These are phyloP conservation scores for Rutstroemia sp. DNA, from an alignment of 2,329 filamentous ascomycete genomes.

Conservation along the genomic window DNA sequence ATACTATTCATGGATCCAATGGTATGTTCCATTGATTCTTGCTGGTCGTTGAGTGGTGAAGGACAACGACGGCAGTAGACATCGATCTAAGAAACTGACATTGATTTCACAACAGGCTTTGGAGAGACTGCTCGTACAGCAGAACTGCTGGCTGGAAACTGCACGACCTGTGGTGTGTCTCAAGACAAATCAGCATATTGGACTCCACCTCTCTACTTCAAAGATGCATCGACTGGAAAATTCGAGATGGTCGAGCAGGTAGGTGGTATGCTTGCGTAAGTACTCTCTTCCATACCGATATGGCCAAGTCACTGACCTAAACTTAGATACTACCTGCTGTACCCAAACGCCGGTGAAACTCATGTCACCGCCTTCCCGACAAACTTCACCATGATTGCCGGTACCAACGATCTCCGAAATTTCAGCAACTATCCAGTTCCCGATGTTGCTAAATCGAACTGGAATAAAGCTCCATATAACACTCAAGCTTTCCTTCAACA, in stretches of 20 bases:
- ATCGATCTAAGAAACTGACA: neutral
- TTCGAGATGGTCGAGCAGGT: constrained; percentile 61
- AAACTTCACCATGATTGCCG: constrained; percentile 77
- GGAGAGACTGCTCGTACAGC: constrained; percentile 42
- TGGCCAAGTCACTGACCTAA: constrained; percentile 13
- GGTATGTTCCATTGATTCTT: constrained; percentile 46
- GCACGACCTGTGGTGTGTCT: constrained; percentile 57
- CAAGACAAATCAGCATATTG: constrained; percentile 62
- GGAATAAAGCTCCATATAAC: constrained; percentile 50
- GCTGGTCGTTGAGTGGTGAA: neutral
- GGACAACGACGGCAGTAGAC: constrained; percentile 11
- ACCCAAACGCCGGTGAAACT: constrained; percentile 47
- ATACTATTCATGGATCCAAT: constrained; percentile 67
- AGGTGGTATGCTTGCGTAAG: constrained; percentile 80
- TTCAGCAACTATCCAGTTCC: constrained; percentile 58
- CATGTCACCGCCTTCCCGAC: constrained; percentile 63
- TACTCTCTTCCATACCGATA: constrained; percentile 23
- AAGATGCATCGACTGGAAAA: constrained; percentile 33
- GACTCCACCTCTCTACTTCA: constrained; percentile 51
- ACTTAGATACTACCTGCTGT: constrained; percentile 74
- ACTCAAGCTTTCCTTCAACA: constrained; percentile 62
- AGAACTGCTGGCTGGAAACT: constrained; percentile 52
- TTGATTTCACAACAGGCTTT: constrained; percentile 47
- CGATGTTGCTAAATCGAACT: constrained; percentile 60
- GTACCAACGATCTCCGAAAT: constrained; percentile 58